phyloP scores from a whole-genome alignment of 2,329 filamentous ascomycete species.

The Tolypocladium cylindrosporum region DNA sequence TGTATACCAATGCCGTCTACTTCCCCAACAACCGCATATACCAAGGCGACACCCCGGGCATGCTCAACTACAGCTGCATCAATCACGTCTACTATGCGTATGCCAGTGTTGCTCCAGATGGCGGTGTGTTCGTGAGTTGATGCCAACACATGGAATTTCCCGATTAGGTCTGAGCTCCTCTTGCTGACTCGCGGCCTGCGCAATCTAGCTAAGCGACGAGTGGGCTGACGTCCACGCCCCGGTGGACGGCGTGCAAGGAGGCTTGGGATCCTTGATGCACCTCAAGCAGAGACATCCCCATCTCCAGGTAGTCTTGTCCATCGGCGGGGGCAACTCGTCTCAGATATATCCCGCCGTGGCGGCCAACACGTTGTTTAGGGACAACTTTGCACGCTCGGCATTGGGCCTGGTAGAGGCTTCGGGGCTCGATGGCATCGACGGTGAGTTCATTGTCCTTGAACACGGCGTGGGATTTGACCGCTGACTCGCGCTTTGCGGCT shows the following conservation, averaged over 20 bases:
- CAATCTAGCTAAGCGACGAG: constrained; percentile 61
- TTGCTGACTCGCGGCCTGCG: constrained; percentile 14
- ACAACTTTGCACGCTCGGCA: constrained; percentile 62
- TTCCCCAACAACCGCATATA: constrained; percentile 75
- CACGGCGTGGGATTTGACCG: not conserved
- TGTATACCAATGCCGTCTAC: constrained; percentile 68
- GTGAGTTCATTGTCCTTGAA: constrained; percentile 30
- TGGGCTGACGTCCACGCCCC: constrained; percentile 64
- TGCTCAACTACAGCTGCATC: constrained; percentile 65
- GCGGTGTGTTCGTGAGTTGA: constrained; percentile 60
- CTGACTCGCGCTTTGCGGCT: not conserved
- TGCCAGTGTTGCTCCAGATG: constrained; percentile 63
- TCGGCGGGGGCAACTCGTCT: constrained; percentile 59
- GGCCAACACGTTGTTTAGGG: constrained; percentile 44
- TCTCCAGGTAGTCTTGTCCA: constrained; percentile 66
- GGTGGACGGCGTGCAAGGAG: constrained; percentile 62
- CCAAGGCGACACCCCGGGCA: constrained; percentile 60
- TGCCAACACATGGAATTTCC: constrained; percentile 2
- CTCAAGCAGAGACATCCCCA: constrained; percentile 62
- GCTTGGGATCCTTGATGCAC: constrained; percentile 61
- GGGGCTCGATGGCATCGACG: constrained; percentile 54
- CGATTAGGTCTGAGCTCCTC: not conserved
- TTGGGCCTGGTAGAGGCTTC: constrained; percentile 59
- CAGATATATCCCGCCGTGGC: constrained; percentile 61
- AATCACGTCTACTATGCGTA: constrained; percentile 79